These are phyloP conservation scores for Talaromyces sp. DNA, from an alignment of 2,329 filamentous ascomycete species.

Conservation along the genomic window DNA sequence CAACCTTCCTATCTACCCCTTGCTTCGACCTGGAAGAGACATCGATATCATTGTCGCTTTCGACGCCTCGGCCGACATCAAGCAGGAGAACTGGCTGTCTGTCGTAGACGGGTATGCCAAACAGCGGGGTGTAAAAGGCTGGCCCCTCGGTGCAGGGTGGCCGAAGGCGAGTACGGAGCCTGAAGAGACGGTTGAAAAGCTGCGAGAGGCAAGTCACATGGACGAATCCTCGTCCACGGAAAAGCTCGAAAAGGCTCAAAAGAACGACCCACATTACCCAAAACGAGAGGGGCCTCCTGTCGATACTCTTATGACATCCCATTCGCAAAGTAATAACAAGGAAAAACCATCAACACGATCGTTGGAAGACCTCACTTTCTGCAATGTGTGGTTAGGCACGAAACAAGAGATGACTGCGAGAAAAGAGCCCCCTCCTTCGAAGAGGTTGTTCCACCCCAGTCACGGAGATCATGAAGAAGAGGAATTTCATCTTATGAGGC, in stretches of 20 bases:
- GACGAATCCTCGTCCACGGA: conserved; percentile 57
- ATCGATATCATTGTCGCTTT: conserved; percentile 91
- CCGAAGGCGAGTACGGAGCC: conserved; percentile 60
- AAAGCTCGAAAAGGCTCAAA: conserved; percentile 58
- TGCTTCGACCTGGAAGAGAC: conserved; percentile 80
- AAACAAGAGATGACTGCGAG: conserved; percentile 65
- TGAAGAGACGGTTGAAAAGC: conserved; percentile 58
- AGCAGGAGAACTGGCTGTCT: conserved; percentile 90
- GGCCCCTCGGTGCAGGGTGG: conserved; percentile 95
- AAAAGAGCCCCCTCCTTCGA: conserved; percentile 51
- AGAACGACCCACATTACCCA: conserved; percentile 2
- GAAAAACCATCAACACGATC: conserved; percentile 6
- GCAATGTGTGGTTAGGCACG: conserved; percentile 90
- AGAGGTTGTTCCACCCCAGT: conserved; percentile 41
- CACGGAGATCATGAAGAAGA: conserved; percentile 56
- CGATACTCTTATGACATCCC: conserved; percentile 22
- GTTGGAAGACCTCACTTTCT: conserved; percentile 69
- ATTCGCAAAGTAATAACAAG: conserved; percentile 19
- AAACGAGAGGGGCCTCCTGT: background rate
- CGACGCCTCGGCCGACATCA: conserved; percentile 89
- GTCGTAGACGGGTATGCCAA: conserved; percentile 89
- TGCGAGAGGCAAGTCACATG: conserved; percentile 63
- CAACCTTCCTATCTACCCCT: conserved; percentile 91
- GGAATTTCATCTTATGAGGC: conserved; percentile 66
- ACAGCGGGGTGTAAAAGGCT: conserved; percentile 86